Evolutionary conservation across 192 early-diverging fungal species (phyloP).

Genomic region (Thamnidium elegans): DNA sequence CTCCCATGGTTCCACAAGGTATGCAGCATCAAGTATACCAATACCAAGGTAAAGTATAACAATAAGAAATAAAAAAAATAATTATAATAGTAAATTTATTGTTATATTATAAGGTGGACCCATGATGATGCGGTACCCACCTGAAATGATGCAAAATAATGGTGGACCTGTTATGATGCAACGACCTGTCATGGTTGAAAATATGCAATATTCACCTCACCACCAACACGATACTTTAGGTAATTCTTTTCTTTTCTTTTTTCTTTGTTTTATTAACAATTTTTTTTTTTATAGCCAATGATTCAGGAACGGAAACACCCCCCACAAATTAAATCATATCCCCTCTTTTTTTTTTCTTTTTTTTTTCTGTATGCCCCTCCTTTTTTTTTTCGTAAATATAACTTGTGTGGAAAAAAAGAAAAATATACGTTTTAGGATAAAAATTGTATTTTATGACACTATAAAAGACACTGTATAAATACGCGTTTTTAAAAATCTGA

Average conservation of each 20-base stretch:
- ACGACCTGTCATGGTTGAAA: constrained; percentile 43
- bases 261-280: not conserved
- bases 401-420: too few relatives aligned
- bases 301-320: constrained; percentile 12
- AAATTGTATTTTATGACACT: too few relatives aligned
- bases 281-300: constrained; percentile 6
- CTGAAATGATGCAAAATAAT: constrained; percentile 47
- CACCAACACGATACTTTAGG: constrained; percentile 11
- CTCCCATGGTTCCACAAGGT: constrained; percentile 50
- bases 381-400: not conserved
- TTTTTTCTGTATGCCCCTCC: not conserved
- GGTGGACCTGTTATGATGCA: constrained; percentile 47
- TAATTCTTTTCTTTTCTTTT: not conserved
- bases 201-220: constrained; percentile 35
- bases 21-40: constrained; percentile 53
- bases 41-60: constrained; percentile 36
- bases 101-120: constrained; percentile 33
- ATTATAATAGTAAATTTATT: not conserved
- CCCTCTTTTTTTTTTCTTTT: not conserved
- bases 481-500: too few relatives aligned
- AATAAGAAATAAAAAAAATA: not conserved
- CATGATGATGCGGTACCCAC: constrained; percentile 57
- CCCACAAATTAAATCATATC: not conserved
- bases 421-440: too few relatives aligned
- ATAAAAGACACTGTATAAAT: too few relatives aligned